Evolutionary conservation across 2,329 filamentous ascomycete species (phyloP).

Genomic region (Nemania serpens): DNA sequence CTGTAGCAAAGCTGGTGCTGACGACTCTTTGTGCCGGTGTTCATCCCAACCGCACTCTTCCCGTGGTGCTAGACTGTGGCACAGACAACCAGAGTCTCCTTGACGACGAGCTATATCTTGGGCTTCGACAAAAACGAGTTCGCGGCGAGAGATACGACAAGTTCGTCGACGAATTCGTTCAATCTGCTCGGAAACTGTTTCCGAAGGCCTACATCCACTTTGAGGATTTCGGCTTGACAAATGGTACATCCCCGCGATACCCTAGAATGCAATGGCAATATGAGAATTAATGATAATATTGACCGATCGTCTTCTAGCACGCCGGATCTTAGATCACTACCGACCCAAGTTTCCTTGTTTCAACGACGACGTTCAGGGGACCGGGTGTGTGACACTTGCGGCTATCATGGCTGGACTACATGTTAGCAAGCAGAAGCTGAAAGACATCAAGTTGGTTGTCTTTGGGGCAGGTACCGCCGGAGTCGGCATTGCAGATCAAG

Average conservation of each 20-base stretch:
- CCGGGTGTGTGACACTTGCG: slow-evolving; percentile 83
- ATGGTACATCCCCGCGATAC: slow-evolving; percentile 51
- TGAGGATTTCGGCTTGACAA: slow-evolving; percentile 81
- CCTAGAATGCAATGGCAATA: not conserved
- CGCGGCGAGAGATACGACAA: slow-evolving; percentile 75
- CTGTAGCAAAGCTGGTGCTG: slow-evolving; percentile 79
- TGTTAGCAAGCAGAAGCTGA: slow-evolving; percentile 67
- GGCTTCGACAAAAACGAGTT: slow-evolving; percentile 68
- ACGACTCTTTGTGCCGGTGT: slow-evolving; percentile 88
- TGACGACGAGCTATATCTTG: slow-evolving; percentile 79
- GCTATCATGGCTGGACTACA: slow-evolving; percentile 78
- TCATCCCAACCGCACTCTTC: slow-evolving; percentile 76
- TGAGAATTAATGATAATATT: not conserved
- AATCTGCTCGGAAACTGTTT: slow-evolving; percentile 68
- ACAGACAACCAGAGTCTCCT: slow-evolving; percentile 79
- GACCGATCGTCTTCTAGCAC: slow-evolving; percentile 33
- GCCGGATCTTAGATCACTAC: slow-evolving; percentile 77
- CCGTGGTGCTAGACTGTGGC: slow-evolving; percentile 83
- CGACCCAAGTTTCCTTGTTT: slow-evolving; percentile 77
- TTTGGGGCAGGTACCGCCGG: slow-evolving; percentile 85
- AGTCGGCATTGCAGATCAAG: slow-evolving; percentile 83
- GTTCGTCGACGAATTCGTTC: slow-evolving; percentile 77
- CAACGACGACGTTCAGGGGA: slow-evolving; percentile 91
- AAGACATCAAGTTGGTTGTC: slow-evolving; percentile 72
- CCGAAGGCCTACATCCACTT: slow-evolving; percentile 87